Percentiles rank a stretch among this genome's conserved stretches.
phyloP scores from a whole-genome alignment of 371 early-diverging fungal species.

The Mortierella sp. region DNA sequence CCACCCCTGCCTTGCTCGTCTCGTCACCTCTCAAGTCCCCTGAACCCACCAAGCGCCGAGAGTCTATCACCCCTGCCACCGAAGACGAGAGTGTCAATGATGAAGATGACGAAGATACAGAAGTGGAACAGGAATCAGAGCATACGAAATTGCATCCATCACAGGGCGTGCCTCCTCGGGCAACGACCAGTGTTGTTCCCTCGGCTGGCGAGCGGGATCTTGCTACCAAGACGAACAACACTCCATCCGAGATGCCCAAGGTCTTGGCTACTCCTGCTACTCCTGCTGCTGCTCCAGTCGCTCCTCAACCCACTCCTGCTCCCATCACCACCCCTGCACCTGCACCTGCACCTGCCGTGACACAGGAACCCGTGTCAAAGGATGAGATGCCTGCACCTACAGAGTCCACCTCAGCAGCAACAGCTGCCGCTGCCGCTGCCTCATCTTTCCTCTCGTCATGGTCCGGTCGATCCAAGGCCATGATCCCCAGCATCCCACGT shows the following conservation, averaged over 20 bases:
- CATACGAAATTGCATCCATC: not conserved
- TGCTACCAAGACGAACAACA: not conserved
- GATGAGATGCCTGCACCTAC: not conserved
- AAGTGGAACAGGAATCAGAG: constrained; percentile 6
- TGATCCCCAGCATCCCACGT: constrained; percentile 45
- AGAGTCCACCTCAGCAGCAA: not conserved
- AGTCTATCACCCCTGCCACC: not conserved
- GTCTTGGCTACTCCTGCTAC: constrained; percentile 1
- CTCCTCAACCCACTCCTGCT: not conserved
- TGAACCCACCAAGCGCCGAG: not conserved
- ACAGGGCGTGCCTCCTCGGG: not conserved
- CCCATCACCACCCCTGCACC: not conserved
- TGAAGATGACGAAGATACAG: no score
- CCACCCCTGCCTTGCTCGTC: constrained; percentile 9
- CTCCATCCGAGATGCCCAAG: not conserved
- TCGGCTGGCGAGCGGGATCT: no score
- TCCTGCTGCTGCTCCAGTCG: constrained; percentile 3
- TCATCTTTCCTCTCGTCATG: constrained; percentile 34
- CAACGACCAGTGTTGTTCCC: no score
- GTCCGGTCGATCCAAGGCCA: constrained; percentile 36
- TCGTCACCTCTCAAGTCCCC: constrained; percentile 8
- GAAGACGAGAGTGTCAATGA: not conserved
- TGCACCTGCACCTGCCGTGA: not conserved
- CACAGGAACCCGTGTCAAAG: not conserved
- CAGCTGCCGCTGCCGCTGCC: not conserved